Base-by-base conservation (phyloP, 179 eudicot species). In the Patellifolia procumbens region DNA sequence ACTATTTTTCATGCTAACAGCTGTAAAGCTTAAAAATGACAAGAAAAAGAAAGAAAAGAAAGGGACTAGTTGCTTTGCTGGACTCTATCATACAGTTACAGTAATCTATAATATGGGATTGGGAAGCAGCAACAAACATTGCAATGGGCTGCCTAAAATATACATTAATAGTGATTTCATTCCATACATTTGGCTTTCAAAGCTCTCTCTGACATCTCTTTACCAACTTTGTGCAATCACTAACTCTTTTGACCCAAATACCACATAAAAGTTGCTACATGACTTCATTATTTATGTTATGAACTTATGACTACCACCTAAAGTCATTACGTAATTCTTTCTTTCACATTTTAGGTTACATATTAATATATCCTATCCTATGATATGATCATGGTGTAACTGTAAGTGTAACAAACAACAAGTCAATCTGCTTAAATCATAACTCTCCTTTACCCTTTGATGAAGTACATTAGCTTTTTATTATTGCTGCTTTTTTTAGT, bases 21-120 rank as follows among this genome's bases (percentile, higher is more conserved):
- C 83, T 81, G 77, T 76, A 81, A 81, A 81, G 80, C 64, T 60
- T 43, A 24, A 43, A 64, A 75, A 75, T 75, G 83, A 65, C 74
- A 64, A 43, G 20, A 56, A 43, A 43, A 56, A 56, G 22, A 76
- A 75, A 29, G 79, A 72, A 75, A 67, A 79, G 74, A 64, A 35
- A 67, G 74, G 78, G 69, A 45, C 58, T 24, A 79, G 48, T 68
- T 66, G 64, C 32, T 56, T 0, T 42, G 9, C n/a, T 76, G 74
- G 61, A 15, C 64, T 72, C 39, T 31, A 24, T 28, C 6, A 58
- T 28, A 15, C 65, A 76, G 73, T 28, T 68, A 45, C 24, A 15
- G 31, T 42, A 1, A n/a, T 7, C 24, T 20, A 65, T 32, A 62
- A 20, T 34, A 34, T 63, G 68, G 16, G 17, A 32, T 15, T 51